These are phyloP conservation scores for Tetrastigma voinierianum DNA, from an alignment of 164 flowering plant genomes.

Conservation along the genomic window DNA sequence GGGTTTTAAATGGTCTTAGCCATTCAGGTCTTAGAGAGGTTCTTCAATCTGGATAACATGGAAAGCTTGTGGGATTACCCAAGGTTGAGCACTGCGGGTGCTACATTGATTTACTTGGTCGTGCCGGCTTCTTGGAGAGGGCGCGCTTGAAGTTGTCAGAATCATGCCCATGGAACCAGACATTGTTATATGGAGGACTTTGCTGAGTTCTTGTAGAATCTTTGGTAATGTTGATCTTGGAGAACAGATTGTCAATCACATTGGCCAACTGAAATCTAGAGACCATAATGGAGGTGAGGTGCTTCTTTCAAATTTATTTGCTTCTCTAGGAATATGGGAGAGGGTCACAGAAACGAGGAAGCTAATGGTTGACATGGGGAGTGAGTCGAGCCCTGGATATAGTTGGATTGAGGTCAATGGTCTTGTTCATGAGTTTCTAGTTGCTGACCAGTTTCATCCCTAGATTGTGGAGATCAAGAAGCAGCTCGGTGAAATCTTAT, in stretches of 20 bases:
- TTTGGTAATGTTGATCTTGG: slow-evolving; percentile 36
- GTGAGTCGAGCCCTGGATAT: slow-evolving; percentile 30
- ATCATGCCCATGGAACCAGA: slow-evolving; percentile 52
- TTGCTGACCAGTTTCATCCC: slow-evolving; percentile 36
- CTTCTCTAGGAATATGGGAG: slow-evolving; percentile 44
- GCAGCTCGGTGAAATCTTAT: slow-evolving; percentile 30
- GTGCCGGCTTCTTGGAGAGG: slow-evolving; percentile 43
- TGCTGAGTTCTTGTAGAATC: slow-evolving; percentile 50
- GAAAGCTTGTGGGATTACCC: slow-evolving; percentile 40
- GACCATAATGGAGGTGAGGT: slow-evolving; percentile 33
- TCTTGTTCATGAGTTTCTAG: slow-evolving; percentile 38
- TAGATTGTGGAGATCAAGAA: slow-evolving; percentile 33
- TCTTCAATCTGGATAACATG: slow-evolving; percentile 41
- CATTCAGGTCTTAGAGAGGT: slow-evolving; percentile 54
- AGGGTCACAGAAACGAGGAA: slow-evolving; percentile 32
- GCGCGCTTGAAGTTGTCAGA: slow-evolving; percentile 40
- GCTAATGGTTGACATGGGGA: slow-evolving; percentile 20
- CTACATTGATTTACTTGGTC: slow-evolving; percentile 47
- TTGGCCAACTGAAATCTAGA: slow-evolving; percentile 20
- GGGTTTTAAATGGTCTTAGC: slow-evolving; percentile 53
- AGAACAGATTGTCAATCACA: slow-evolving; percentile 28
- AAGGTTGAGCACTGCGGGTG: slow-evolving; percentile 53
- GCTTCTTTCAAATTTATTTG: slow-evolving; percentile 53
- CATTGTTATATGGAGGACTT: slow-evolving; percentile 51
- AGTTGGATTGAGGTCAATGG: slow-evolving; percentile 46